Evolutionary conservation across 108 stramenopile genomes (phyloP).

Genomic region (Cyclotella baltica): DNA sequence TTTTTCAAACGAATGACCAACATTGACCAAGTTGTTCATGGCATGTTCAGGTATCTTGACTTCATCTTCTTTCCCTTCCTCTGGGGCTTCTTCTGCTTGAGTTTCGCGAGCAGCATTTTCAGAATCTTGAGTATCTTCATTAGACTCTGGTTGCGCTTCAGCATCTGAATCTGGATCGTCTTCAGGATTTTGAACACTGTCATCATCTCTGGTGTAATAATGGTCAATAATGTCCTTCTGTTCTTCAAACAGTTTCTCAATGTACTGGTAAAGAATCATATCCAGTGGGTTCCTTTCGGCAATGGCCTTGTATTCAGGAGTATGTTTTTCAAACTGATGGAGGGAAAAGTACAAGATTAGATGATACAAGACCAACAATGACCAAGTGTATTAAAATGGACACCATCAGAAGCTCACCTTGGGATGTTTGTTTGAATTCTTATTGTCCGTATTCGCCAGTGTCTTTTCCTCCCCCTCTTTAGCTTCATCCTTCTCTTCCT

Average conservation of each 20-base stretch:
- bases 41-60: neutral
- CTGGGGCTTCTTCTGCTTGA: too few species aligned
- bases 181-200: neutral
- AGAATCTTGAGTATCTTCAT: constrained; percentile 4
- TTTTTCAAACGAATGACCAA: constrained; percentile 18
- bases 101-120: too few species aligned
- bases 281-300: constrained; percentile 43
- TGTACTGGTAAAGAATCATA: constrained; percentile 50
- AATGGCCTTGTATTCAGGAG: constrained; percentile 41
- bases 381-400: too few species aligned
- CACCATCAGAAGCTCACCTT: constrained; percentile 31
- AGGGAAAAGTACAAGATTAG: neutral
- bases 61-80: neutral
- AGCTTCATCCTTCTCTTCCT: constrained; percentile 5
- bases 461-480: constrained; percentile 16
- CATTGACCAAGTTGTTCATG: constrained; percentile 20
- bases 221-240: constrained; percentile 49
- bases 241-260: constrained; percentile 38
- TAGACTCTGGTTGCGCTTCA: neutral
- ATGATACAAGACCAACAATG: too few species aligned
- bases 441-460: constrained; percentile 35
- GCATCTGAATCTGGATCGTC: too few species aligned
- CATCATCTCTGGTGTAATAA: constrained; percentile 11
- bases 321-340: constrained; percentile 32
- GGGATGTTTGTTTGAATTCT: constrained; percentile 52